Percentiles rank a stretch among this genome's conserved stretches.
Evolutionary conservation across 805 yeast genomes (phyloP).

Genomic region (Cyberlindnera maclurae): DNA sequence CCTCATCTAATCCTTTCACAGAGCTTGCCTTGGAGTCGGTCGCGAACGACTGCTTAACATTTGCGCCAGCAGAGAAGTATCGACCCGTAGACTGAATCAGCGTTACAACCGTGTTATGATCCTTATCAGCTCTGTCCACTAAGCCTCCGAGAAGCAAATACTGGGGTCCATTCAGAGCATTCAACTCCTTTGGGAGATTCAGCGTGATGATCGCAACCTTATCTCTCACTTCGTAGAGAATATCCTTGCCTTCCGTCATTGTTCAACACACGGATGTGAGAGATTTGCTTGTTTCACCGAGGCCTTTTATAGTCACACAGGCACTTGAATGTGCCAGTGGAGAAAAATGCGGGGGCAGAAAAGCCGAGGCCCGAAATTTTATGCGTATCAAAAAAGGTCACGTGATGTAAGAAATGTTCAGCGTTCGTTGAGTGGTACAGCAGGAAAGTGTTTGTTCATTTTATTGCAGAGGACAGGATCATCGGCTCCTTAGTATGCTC

Average conservation of each 20-base stretch:
- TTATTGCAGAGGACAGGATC: too few relatives aligned
- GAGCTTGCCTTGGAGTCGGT: constrained; percentile 5
- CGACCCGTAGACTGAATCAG: constrained; percentile 64
- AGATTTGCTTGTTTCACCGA: too few relatives aligned
- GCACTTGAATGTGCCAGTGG: too few relatives aligned
- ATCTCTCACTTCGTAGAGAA: constrained; percentile 30
- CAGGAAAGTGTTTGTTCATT: too few relatives aligned
- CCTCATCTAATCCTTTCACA: constrained; percentile 22
- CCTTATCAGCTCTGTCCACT: constrained; percentile 55
- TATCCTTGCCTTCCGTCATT: constrained; percentile 21
- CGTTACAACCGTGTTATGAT: constrained; percentile 56
- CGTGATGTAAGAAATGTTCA: too few relatives aligned
- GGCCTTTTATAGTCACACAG: too few relatives aligned
- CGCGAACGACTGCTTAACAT: constrained; percentile 34
- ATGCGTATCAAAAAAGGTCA: too few relatives aligned
- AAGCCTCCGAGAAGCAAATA: constrained; percentile 53
- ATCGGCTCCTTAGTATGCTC: too few relatives aligned
- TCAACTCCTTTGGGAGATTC: constrained; percentile 51
- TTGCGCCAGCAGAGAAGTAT: constrained; percentile 82
- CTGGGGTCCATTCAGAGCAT: constrained; percentile 62
- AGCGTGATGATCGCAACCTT: constrained; percentile 57
- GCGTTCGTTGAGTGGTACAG: too few relatives aligned
- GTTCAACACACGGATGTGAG: neutral
- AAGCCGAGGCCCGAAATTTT: too few relatives aligned
- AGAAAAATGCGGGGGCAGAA: too few relatives aligned